Evolutionary conservation across 306 rosid genomes (phyloP).

Genomic region (Glycine soja): DNA sequence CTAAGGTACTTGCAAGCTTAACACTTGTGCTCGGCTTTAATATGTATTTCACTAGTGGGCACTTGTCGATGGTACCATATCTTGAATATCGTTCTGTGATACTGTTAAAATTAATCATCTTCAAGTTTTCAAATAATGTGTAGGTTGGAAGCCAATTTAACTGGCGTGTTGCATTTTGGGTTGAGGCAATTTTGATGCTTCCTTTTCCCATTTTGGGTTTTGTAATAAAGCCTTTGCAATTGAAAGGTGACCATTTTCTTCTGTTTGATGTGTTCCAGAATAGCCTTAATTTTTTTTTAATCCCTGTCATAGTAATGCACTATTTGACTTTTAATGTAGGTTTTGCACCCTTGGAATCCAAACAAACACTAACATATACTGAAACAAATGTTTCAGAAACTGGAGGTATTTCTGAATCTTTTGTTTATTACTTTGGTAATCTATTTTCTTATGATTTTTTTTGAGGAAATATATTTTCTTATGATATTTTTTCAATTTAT

Average conservation of each 20-base stretch:
- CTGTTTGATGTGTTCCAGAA: conserved; percentile 36
- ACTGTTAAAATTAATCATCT: conserved; percentile 33
- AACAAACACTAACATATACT: conserved; percentile 47
- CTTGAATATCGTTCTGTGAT: conserved; percentile 23
- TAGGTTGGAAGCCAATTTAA: conserved; percentile 76
- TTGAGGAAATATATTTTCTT: background rate
- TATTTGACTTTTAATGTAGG: conserved; percentile 58
- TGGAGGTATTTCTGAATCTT: conserved; percentile 64
- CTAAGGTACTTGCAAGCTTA: conserved; percentile 24
- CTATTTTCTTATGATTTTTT: background rate
- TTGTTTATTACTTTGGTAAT: conserved; percentile 28
- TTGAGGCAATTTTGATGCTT: conserved; percentile 89
- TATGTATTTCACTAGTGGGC: background rate
- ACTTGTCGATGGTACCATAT: background rate
- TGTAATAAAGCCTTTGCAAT: conserved; percentile 75
- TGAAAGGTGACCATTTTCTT: conserved; percentile 65
- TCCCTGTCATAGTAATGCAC: conserved; percentile 8
- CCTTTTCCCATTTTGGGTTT: conserved; percentile 90
- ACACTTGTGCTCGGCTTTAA: background rate
- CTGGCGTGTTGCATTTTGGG: conserved; percentile 92
- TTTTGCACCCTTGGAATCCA: conserved; percentile 61
- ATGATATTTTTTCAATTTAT: conserved; percentile 29
- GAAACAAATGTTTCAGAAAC: conserved; percentile 59
- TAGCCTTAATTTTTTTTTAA: conserved; percentile 33
- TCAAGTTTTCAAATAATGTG: conserved; percentile 36